Base-by-base conservation (phyloP, 345 rosid species). In the Euphorbia peplus region DNA sequence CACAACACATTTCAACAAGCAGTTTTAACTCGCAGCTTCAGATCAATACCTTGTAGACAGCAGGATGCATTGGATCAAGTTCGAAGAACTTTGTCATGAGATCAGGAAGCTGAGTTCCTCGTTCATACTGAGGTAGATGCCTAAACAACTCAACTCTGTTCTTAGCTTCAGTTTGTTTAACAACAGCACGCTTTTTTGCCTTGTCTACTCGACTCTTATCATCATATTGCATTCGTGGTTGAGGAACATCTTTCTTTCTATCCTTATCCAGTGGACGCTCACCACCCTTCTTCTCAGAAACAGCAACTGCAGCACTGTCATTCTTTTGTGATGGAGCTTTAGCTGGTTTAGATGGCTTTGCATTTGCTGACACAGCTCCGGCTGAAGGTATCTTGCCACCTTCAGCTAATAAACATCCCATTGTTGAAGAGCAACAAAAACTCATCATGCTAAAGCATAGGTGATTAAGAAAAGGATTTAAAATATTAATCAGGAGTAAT, bases 121-220 rank as follows among this genome's bases (percentile, higher is more conserved):
- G 96, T 70, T 95, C 99, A 71, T 91, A 91, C 73, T 95, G 99
- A 66, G 99, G 97, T 82, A 95, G 84, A 85, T 95, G 99, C 85
- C 97, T 83, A 74, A 95, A 95, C 62, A 95, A 79, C 74, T 95
- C 97, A 68, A 95, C 99, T 70, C 93, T 86, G 50, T 88, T 91
- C 76, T 86, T 86, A 30, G 84, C 97, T 84, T 91, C 97, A 0
- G 90, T 95, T 73, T 86, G 96, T 68, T 90, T 90, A 5, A 91
- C 95, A 66, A 95, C 92, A 16, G 96, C 86, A 26, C 91, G 90
- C 80, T 84, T 87, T 78, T 95, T 95, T 8, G 97, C 95, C 83
- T 91, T 95, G 44, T 89, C 96, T 52, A 93, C 98, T 62, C 97
- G 83, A 70, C 90, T 91, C 67, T 70, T 79, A 65, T 93, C 98